Evolutionary conservation across 192 early-diverging fungal species (phyloP).

Genomic region (Backusella tarrabulga): DNA sequence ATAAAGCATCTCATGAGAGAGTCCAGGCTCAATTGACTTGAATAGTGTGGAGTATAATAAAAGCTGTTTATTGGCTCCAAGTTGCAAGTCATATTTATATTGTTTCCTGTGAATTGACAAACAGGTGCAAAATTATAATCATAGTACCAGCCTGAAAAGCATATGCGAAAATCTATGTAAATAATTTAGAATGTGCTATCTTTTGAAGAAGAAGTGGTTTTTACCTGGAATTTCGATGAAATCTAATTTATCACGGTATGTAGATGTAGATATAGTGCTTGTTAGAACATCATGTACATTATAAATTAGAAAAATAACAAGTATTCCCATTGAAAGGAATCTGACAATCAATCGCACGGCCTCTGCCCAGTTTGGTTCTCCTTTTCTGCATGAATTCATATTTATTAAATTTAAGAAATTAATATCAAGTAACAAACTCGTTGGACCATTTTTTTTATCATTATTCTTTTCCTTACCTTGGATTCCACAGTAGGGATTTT

Average conservation of each 20-base stretch:
- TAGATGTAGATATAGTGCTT: background rate
- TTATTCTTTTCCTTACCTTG: background rate
- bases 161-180: background rate
- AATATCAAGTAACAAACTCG: background rate
- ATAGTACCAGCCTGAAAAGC: background rate
- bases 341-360: background rate
- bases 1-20: background rate
- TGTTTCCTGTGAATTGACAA: background rate
- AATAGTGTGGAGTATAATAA: background rate
- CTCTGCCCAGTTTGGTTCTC: conserved; percentile 1
- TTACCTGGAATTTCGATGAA: background rate
- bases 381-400: background rate
- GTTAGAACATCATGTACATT: background rate
- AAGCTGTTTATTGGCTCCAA: background rate
- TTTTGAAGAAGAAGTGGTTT: background rate
- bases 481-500: background rate
- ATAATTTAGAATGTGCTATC: background rate
- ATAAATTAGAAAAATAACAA: background rate
- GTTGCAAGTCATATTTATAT: background rate
- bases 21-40: background rate
- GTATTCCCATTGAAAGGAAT: background rate
- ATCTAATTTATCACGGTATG: background rate
- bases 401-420: background rate
- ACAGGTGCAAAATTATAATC: background rate
- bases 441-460: too few species aligned